Evolutionary conservation across 2,329 filamentous ascomycete species (phyloP), one percentile per base, ranked within the genome.

Genomic region (Aspergillus sp.): DNA sequence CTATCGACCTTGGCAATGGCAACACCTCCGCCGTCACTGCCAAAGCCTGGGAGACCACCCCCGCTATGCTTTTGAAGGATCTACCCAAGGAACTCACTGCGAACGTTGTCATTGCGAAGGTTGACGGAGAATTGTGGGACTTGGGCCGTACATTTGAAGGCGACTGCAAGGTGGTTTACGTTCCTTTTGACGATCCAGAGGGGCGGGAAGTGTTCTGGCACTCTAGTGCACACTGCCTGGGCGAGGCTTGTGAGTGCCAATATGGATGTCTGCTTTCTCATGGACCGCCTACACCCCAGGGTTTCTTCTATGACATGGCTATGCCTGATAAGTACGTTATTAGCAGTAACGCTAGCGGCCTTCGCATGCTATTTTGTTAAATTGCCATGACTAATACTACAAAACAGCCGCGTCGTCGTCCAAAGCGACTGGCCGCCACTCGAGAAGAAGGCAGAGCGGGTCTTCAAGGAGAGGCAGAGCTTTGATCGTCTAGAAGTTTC

Each of bases 171-270:
- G 78, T 98, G 29, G 85, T 90, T 61, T 77, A 96, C 45, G 77
- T 97, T 53, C 83, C 86, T 54, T 98, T 97, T 59, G 83, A 88
- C 43, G 73, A 85, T 66, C 62, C 67, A 1, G 71, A 86, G 71
- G 91, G 88, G 60, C 90, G 93, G 73, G 88, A 88, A 67, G 91
- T 97, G 47, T 98, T 96, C 73, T 98, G 91, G 91, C 93, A 97
- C 70, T 94, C 88, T 19, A 91, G 85, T 60, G 93, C 93, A 40
- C 93, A 98, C 67, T 84, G 94, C 54, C 80, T 98, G n/a, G 93
- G 93, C 57, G 93, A 97, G 71, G 90, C 90, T 50, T 86, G 85
- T 43, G 93, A 98, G 71, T 80, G 86, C 62, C 80, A 89, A 60
- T 98, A 89, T 64, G 88, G 89, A 50, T 96, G 91, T 71, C 84